Evolutionary conservation across 768 basidiomycete genomes (phyloP).

Genomic region (Boletus reticuloceps): DNA sequence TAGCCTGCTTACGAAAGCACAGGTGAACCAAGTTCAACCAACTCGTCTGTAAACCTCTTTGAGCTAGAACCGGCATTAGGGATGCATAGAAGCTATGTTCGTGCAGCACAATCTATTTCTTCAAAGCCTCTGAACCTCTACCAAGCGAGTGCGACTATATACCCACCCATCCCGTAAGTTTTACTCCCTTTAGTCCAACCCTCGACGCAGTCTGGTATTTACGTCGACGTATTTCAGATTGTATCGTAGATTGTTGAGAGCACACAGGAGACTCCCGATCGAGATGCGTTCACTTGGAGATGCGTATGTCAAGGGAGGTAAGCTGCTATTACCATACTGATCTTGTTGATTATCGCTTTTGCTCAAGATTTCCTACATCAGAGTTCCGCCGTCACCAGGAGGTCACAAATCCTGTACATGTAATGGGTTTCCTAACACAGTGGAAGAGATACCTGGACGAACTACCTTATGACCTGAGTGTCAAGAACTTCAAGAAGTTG

Average conservation of each 20-base stretch:
- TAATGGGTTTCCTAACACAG: slow-evolving; percentile 93
- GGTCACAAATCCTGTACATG: slow-evolving; percentile 81
- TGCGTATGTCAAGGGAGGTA: slow-evolving; percentile 79
- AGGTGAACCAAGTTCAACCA: neutral
- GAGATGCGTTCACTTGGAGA: slow-evolving; percentile 89
- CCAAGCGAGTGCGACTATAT: slow-evolving; percentile 63
- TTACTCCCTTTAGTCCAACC: neutral
- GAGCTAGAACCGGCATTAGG: neutral
- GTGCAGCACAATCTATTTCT: slow-evolving; percentile 43
- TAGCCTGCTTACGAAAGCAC: slow-evolving; percentile 4
- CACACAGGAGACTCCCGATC: slow-evolving; percentile 65
- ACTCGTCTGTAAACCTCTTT: neutral
- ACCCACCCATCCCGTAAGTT: slow-evolving; percentile 81
- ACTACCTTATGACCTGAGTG: slow-evolving; percentile 44
- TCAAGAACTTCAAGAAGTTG: slow-evolving; percentile 56
- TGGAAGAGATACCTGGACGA: slow-evolving; percentile 93
- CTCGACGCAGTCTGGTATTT: neutral
- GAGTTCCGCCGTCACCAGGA: slow-evolving; percentile 85
- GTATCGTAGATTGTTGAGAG: slow-evolving; percentile 77
- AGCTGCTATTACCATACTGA: slow-evolving; percentile 7
- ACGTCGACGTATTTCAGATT: slow-evolving; percentile 45
- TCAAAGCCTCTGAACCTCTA: slow-evolving; percentile 56
- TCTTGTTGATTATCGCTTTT: neutral
- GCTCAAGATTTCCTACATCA: slow-evolving; percentile 27
- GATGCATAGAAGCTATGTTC: slow-evolving; percentile 22